Percentiles rank a stretch among this genome's conserved stretches.
Evolutionary conservation across 768 basidiomycete genomes (phyloP).

Genomic region (Scleroderma bovista): DNA sequence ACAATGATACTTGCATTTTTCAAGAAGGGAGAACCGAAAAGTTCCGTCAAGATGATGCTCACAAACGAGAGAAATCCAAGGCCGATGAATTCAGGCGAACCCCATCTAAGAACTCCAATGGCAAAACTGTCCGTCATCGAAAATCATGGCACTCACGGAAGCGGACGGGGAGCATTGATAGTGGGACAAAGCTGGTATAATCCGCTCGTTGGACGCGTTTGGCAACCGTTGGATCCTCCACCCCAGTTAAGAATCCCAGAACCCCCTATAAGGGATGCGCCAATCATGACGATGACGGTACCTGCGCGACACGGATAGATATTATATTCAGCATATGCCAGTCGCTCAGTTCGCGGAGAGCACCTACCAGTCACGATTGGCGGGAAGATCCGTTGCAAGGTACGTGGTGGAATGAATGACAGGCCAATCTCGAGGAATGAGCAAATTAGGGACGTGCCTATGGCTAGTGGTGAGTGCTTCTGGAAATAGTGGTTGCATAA

Average conservation of each 20-base stretch:
- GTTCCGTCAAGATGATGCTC: constrained; percentile 70
- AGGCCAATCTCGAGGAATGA: constrained; percentile 77
- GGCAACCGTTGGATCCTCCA: constrained; percentile 74
- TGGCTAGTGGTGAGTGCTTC: not conserved
- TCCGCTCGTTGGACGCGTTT: constrained; percentile 52
- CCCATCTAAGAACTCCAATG: constrained; percentile 46
- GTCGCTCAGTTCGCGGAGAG: not conserved
- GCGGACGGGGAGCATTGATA: constrained; percentile 61
- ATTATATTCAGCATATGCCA: not conserved
- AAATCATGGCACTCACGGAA: constrained; percentile 38
- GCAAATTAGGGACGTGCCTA: constrained; percentile 73
- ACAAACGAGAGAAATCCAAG: constrained; percentile 82
- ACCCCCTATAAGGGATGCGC: constrained; percentile 66
- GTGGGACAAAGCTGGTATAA: constrained; percentile 71
- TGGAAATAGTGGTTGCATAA: not conserved
- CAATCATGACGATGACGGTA: constrained; percentile 76
- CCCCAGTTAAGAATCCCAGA: constrained; percentile 82
- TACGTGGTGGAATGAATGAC: constrained; percentile 64
- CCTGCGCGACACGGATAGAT: constrained; percentile 32
- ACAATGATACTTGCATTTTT: constrained; percentile 77
- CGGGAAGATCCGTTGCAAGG: constrained; percentile 65
- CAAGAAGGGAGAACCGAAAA: constrained; percentile 82
- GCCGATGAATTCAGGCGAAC: constrained; percentile 78
- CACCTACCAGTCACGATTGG: constrained; percentile 67
- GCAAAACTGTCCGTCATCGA: not conserved